Evolutionary conservation across 495 filamentous ascomycete species (phyloP).

Genomic region (Annulohypoxylon stygium): DNA sequence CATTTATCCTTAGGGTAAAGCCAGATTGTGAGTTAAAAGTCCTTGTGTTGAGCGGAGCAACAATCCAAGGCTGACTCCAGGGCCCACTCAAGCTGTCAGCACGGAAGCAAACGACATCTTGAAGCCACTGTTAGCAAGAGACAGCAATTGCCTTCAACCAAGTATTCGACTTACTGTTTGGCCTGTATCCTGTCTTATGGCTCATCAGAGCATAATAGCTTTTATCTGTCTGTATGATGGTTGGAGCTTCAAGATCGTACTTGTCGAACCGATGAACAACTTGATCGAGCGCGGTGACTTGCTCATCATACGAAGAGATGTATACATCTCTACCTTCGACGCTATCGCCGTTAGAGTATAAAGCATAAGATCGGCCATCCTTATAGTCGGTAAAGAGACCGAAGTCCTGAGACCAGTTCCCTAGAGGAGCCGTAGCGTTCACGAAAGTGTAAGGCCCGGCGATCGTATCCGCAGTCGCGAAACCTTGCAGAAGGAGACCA

Average conservation of each 20-base stretch:
- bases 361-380: conserved; percentile 56
- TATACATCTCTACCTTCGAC: conserved; percentile 58
- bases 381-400: conserved; percentile 62
- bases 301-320: conserved; percentile 56
- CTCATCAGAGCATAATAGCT: conserved; percentile 62
- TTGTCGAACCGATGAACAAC: conserved; percentile 61
- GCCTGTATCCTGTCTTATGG: conserved; percentile 63
- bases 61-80: conserved; percentile 65
- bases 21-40: conserved; percentile 67
- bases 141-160: too few species aligned
- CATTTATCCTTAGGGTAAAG: conserved; percentile 61
- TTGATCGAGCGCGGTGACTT: conserved; percentile 51
- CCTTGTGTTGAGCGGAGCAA: conserved; percentile 62
- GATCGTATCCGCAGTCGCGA: conserved; percentile 55
- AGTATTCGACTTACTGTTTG: conserved; percentile 53
- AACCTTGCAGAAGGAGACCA: conserved; percentile 59
- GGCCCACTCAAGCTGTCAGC: conserved; percentile 63
- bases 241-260: conserved; percentile 61
- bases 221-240: conserved; percentile 59
- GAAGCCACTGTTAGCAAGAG: conserved; percentile 4
- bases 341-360: conserved; percentile 61
- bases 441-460: conserved; percentile 58
- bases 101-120: conserved; percentile 61
- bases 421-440: conserved; percentile 57
- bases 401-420: conserved; percentile 64